A percentile compares a stretch with the other conserved stretches of the same genome.
phyloP scores from a whole-genome alignment of 2,329 filamentous ascomycete genomes.

The Reticulascus tulasneorum region DNA sequence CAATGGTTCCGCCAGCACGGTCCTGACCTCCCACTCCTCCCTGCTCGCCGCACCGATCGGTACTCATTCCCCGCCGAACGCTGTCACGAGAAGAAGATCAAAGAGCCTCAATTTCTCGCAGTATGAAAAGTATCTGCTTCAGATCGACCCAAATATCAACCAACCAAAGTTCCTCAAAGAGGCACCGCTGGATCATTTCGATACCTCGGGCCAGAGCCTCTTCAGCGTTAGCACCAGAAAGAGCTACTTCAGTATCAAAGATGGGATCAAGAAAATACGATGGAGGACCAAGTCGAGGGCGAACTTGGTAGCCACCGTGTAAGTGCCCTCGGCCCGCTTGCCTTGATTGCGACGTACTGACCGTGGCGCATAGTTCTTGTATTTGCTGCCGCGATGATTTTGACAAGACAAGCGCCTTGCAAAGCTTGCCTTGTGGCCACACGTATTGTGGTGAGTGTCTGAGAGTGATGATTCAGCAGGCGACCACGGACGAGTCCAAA shows the following conservation, averaged over 20 bases:
- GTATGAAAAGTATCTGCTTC: conserved; percentile 48
- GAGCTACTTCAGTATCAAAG: conserved; percentile 41
- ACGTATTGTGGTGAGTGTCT: conserved; percentile 55
- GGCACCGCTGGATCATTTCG: conserved; percentile 22
- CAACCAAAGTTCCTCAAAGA: conserved; percentile 36
- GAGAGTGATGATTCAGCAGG: conserved; percentile 49
- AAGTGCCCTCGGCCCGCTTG: conserved; percentile 7
- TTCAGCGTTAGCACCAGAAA: conserved; percentile 41
- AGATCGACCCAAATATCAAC: conserved; percentile 38
- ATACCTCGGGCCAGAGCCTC: conserved; percentile 32
- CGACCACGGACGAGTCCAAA: conserved; percentile 51
- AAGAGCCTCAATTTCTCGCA: conserved; percentile 42
- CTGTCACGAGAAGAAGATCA: conserved; percentile 16
- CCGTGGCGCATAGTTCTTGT: conserved; percentile 42
- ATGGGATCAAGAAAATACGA: conserved; percentile 40
- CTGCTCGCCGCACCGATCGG: conserved; percentile 23
- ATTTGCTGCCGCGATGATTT: conserved; percentile 54
- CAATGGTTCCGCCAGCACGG: conserved; percentile 33
- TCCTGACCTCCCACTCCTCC: conserved; percentile 40
- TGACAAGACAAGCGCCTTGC: conserved; percentile 35
- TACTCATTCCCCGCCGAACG: conserved; percentile 18
- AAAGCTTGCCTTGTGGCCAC: conserved; percentile 54
- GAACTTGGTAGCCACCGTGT: conserved; percentile 28
- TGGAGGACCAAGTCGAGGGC: conserved; percentile 34
- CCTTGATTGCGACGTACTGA: neutral